phyloP scores from a whole-genome alignment of 371 early-diverging fungal species.

The Mucor lusitanicus region DNA sequence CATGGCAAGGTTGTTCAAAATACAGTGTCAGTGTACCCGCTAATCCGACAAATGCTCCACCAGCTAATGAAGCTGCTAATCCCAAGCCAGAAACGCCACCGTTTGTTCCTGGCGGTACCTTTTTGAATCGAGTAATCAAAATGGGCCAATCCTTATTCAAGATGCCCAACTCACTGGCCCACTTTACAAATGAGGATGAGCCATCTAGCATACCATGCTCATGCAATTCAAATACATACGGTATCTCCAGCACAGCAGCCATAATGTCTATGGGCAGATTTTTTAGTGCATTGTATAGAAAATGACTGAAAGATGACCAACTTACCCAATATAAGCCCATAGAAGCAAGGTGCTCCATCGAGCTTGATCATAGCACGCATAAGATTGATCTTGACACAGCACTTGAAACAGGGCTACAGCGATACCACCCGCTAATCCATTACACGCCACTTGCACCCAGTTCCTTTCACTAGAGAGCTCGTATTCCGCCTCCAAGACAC shows the following conservation, averaged over 20 bases:
- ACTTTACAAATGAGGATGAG: constrained; percentile 33
- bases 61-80: constrained; percentile 66
- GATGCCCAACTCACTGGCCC: constrained; percentile 89
- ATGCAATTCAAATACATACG: constrained; percentile 31
- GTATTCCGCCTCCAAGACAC: constrained; percentile 65
- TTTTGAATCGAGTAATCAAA: constrained; percentile 69
- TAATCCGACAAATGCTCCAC: constrained; percentile 76
- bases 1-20: constrained; percentile 48
- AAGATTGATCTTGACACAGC: constrained; percentile 32
- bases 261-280: constrained; percentile 60
- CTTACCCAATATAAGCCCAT: constrained; percentile 63
- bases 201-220: background rate
- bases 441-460: constrained; percentile 80
- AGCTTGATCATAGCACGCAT: constrained; percentile 32
- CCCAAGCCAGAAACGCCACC: constrained; percentile 78
- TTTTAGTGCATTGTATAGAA: constrained; percentile 1
- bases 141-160: constrained; percentile 72
- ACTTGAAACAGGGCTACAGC: constrained; percentile 59
- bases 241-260: constrained; percentile 89
- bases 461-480: constrained; percentile 56
- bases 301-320: too few species aligned
- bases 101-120: constrained; percentile 90
- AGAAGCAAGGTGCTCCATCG: constrained; percentile 37
- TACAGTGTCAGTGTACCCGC: constrained; percentile 56
- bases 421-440: constrained; percentile 74